Percentiles rank a stretch among this genome's conserved stretches.
phyloP scores from a whole-genome alignment of 345 rosid species.

The Jatropha curcas region DNA sequence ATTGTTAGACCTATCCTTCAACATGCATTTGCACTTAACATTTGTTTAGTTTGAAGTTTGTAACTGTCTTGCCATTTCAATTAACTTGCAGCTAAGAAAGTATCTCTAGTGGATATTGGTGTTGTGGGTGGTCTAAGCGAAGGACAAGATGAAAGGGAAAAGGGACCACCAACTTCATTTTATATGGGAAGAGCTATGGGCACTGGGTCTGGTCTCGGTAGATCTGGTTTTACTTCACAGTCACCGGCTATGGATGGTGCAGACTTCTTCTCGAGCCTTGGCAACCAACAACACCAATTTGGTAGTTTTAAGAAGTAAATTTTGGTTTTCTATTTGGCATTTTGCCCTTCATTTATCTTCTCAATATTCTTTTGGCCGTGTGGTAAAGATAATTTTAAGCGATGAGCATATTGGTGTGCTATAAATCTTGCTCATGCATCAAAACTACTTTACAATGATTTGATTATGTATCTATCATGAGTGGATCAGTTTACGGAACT shows the following conservation, averaged over 20 bases:
- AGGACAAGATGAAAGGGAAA: constrained; percentile 57
- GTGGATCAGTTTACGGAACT: neutral
- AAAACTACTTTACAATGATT: constrained; percentile 7
- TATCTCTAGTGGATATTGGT: constrained; percentile 82
- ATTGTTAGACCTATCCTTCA: too few relatives aligned
- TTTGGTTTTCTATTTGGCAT: neutral
- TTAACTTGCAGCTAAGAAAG: constrained; percentile 82
- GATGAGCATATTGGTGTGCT: constrained; percentile 8
- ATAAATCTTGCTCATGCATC: constrained; percentile 8
- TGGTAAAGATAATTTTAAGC: neutral
- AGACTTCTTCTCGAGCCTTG: constrained; percentile 67
- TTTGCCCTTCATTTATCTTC: neutral
- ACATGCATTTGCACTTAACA: too few relatives aligned
- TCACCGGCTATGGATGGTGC: constrained; percentile 42
- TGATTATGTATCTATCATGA: constrained; percentile 5
- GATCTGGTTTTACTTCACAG: constrained; percentile 46
- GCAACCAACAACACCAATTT: constrained; percentile 62
- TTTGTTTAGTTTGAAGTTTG: neutral
- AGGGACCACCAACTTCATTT: constrained; percentile 57
- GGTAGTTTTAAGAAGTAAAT: constrained; percentile 60
- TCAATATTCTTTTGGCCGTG: constrained; percentile 2
- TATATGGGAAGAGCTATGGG: constrained; percentile 96
- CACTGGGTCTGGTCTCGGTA: constrained; percentile 71
- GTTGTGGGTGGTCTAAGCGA: constrained; percentile 68
- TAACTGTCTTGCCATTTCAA: constrained; percentile 12